Base-by-base conservation (phyloP, 352 stramenopile species). In the Phytophthora pseudosyringae region DNA sequence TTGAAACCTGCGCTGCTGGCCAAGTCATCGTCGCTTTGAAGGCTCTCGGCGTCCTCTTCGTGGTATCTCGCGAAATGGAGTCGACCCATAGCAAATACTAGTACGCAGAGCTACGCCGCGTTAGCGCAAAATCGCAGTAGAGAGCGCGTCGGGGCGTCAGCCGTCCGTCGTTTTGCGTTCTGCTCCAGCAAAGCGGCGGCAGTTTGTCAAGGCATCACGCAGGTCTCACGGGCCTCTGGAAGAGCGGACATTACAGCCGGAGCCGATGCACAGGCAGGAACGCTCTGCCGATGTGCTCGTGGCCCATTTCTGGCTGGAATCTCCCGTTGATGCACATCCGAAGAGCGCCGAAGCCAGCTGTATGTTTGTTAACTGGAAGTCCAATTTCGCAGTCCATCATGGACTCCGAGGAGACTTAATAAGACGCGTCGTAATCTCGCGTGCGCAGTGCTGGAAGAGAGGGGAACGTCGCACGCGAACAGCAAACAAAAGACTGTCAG, bases 11-110 rank as follows among this genome's bases (percentile, higher is more conserved):
- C 59, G 33, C 67, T 71, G 31, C 40, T 71, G 2, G 49, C 45
- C 40, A 61, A 60, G 54, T 53, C 46, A 57, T 47, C 49, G 5
- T 56, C 46, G 16, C 29, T 62, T 12, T 40, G 25, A 16, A 47
- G n/a, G 35, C 61, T 70, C 51, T 64, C 59, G 25, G 33, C 15
- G 36, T 59, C 33, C 1, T 49, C 66, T 26, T 75, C 55, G 35
- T 48, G 50, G 58, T 72, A 75, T 43, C 40, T 62, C 35, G 62
- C 44, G 43, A 75, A 72, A 33, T 68, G 50, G 5, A 75, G 62
- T 8, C 49, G 50, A 58, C 49, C 39, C 67, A 75, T 75, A 43
- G 57, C 43, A 56, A 10, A 36, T 46, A n/a, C n/a, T n/a, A n/a
- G n/a, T n/a, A 51, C 59, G 25, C 43, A 36, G 29, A 64, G 46